Evolutionary conservation across 495 filamentous ascomycete genomes (phyloP).

Genomic region (Achaetomiella virescens): DNA sequence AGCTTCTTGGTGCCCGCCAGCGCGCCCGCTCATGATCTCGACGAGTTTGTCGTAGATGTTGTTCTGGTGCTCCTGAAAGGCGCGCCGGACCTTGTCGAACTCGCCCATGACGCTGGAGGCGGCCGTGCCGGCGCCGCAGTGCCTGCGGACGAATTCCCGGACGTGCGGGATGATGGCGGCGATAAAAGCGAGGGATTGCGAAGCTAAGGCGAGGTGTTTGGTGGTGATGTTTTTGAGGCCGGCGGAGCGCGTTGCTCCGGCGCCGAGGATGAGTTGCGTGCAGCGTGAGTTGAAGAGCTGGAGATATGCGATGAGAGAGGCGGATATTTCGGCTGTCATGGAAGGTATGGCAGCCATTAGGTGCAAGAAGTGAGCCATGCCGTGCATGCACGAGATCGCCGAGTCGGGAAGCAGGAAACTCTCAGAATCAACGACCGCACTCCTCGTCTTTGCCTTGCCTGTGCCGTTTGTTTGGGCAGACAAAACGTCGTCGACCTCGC

Average conservation of each 20-base stretch:
- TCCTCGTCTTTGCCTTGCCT: slow-evolving; percentile 59
- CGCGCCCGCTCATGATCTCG: slow-evolving; percentile 85
- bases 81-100: slow-evolving; percentile 85
- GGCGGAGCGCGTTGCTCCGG: slow-evolving; percentile 83
- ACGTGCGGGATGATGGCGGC: slow-evolving; percentile 83
- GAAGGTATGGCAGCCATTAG: slow-evolving; percentile 78
- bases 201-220: slow-evolving; percentile 88
- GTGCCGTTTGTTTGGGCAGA: slow-evolving; percentile 45
- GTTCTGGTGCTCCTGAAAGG: slow-evolving; percentile 87
- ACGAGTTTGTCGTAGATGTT: slow-evolving; percentile 93
- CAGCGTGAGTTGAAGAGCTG: slow-evolving; percentile 92
- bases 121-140: slow-evolving; percentile 50
- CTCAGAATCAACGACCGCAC: slow-evolving; percentile 76
- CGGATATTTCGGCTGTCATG: slow-evolving; percentile 76
- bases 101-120: slow-evolving; percentile 62
- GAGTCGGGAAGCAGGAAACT: slow-evolving; percentile 82
- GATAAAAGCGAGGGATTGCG: slow-evolving; percentile 84
- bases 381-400: slow-evolving; percentile 67
- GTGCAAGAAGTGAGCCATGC: slow-evolving; percentile 74
- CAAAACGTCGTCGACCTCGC: slow-evolving; percentile 15
- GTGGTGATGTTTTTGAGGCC: slow-evolving; percentile 95
- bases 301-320: slow-evolving; percentile 57
- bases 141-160: slow-evolving; percentile 81
- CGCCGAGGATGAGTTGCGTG: slow-evolving; percentile 88
- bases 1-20: slow-evolving; percentile 65